Conservation (phyloP, 176 grass and related monocot species). For the Oryza punctata region DNA sequence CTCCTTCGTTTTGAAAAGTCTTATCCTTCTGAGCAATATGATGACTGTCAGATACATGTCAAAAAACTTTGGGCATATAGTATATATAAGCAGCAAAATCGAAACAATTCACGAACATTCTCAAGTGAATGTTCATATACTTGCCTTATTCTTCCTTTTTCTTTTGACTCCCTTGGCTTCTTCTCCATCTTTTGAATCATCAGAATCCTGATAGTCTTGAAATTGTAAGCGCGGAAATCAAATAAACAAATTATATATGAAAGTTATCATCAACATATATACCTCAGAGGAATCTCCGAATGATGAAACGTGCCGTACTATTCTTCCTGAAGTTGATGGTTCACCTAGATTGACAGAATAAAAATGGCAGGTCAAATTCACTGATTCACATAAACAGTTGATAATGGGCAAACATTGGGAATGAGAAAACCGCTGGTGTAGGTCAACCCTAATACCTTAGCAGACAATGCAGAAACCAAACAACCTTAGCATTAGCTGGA, state of each 20-base stretch:
- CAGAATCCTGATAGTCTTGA: slow-evolving; percentile 45
- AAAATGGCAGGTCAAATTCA: slow-evolving; percentile 22
- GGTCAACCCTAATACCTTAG: background rate
- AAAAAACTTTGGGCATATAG: background rate
- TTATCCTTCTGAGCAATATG: slow-evolving; percentile 42
- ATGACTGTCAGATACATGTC: slow-evolving; percentile 20
- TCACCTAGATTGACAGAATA: slow-evolving; percentile 46
- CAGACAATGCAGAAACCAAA: background rate
- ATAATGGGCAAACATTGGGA: background rate
- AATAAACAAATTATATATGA: background rate
- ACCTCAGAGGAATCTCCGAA: slow-evolving; percentile 80
- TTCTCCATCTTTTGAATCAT: slow-evolving; percentile 43
- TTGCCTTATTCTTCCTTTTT: slow-evolving; percentile 50
- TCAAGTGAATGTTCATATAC: background rate
- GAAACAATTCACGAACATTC: slow-evolving; percentile 12
- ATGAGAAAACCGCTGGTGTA: background rate
- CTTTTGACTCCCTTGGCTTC: slow-evolving; percentile 47
- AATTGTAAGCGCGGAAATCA: background rate
- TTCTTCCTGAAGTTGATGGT: slow-evolving; percentile 60
- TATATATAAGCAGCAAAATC: background rate
- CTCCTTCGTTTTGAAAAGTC: slow-evolving; percentile 36
- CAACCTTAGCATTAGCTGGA: background rate
- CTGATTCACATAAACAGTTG: background rate
- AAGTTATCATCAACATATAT: slow-evolving; percentile 22
- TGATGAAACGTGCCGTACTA: slow-evolving; percentile 73